Conservation (phyloP, 1,284 basidiomycete genomes). For the Boletus hoseneyae region DNA sequence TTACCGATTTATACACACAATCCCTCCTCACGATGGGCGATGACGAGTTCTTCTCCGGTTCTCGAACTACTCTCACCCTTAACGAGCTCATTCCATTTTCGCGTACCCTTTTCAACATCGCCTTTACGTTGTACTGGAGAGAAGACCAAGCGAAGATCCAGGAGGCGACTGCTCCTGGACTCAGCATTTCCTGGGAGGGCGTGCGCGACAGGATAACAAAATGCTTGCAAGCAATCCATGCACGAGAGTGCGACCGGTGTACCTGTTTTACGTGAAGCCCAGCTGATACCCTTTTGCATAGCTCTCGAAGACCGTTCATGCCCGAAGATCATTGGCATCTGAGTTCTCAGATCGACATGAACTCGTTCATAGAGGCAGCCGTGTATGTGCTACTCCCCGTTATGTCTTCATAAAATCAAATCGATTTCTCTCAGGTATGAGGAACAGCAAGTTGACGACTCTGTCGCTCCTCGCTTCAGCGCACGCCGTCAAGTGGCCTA, state of each 20-base stretch:
- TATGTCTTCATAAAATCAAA: not conserved
- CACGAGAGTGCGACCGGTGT: slow-evolving; percentile 70
- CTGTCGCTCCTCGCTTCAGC: slow-evolving; percentile 36
- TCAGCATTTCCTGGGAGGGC: slow-evolving; percentile 33
- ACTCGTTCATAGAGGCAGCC: slow-evolving; percentile 88
- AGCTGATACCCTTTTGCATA: slow-evolving; percentile 31
- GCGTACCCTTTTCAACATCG: slow-evolving; percentile 71
- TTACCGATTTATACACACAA: slow-evolving; percentile 83
- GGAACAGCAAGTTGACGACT: slow-evolving; percentile 48
- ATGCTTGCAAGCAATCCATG: slow-evolving; percentile 77
- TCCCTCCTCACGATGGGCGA: slow-evolving; percentile 91
- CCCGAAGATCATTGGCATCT: slow-evolving; percentile 88
- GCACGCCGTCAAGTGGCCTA: slow-evolving; percentile 72
- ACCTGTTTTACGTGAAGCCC: not conserved
- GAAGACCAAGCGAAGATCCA: slow-evolving; percentile 49
- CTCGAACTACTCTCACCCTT: slow-evolving; percentile 50
- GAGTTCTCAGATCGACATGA: slow-evolving; percentile 69
- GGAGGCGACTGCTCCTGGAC: slow-evolving; percentile 42
- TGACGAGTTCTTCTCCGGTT: slow-evolving; percentile 83
- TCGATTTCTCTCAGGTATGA: slow-evolving; percentile 43
- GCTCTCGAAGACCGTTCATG: slow-evolving; percentile 80
- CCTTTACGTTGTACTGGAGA: slow-evolving; percentile 78
- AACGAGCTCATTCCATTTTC: slow-evolving; percentile 80
- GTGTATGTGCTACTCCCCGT: slow-evolving; percentile 45
- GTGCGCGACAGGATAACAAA: slow-evolving; percentile 68